phyloP scores from a whole-genome alignment of 2,329 filamentous ascomycete species.

The Exophiala phaeomuriformis region DNA sequence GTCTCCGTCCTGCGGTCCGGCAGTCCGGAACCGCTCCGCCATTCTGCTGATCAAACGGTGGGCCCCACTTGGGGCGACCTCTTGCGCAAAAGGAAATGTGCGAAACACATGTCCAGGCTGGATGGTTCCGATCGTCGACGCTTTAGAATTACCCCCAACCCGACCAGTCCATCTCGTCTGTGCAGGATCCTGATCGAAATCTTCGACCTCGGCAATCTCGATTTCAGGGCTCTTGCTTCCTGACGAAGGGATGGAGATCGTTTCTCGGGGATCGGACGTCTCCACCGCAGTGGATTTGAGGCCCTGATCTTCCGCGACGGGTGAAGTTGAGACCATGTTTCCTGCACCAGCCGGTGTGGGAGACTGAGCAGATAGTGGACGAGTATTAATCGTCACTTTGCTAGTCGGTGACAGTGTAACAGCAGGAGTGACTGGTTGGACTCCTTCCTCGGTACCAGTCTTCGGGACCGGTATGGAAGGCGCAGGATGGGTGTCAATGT shows the following conservation, averaged over 20 bases:
- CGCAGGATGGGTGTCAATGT: slow-evolving; percentile 9
- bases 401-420: slow-evolving; percentile 33
- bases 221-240: slow-evolving; percentile 42
- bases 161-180: slow-evolving; percentile 39
- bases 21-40: slow-evolving; percentile 16
- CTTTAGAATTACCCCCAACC: slow-evolving; percentile 26
- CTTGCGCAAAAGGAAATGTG: slow-evolving; percentile 20
- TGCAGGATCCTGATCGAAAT: slow-evolving; percentile 42
- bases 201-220: slow-evolving; percentile 44
- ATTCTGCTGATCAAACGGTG: slow-evolving; percentile 16
- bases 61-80: slow-evolving; percentile 16
- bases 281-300: not conserved
- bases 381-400: slow-evolving; percentile 44
- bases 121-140: slow-evolving; percentile 1
- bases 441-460: slow-evolving; percentile 21
- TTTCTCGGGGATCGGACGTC: slow-evolving; percentile 19
- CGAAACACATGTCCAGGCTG: slow-evolving; percentile 17
- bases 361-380: slow-evolving; percentile 25
- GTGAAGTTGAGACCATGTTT: slow-evolving; percentile 6
- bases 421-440: slow-evolving; percentile 14
- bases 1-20: slow-evolving; percentile 16
- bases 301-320: slow-evolving; percentile 2
- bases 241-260: slow-evolving; percentile 40
- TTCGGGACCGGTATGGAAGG: slow-evolving; percentile 12
- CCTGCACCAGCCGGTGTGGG: slow-evolving; percentile 12